phyloP scores from a whole-genome alignment of 2,329 filamentous ascomycete genomes.

The Dothiorella sarmentorum region DNA sequence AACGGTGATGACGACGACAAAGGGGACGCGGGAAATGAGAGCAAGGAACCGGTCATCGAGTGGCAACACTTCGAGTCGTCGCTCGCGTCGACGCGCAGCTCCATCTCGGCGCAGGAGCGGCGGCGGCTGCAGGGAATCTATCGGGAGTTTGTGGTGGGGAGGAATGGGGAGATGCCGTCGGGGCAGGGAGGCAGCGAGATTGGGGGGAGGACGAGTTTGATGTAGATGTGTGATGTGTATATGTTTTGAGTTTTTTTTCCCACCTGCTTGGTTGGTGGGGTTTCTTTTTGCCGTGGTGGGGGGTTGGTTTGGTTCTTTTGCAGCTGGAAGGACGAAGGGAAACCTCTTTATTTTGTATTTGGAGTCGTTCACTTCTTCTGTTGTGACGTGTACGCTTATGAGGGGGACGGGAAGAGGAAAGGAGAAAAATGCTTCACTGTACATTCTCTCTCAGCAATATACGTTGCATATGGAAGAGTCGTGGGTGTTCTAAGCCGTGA shows the following conservation, averaged over 20 bases:
- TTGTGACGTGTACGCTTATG: too few species aligned
- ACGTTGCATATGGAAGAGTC: too few species aligned
- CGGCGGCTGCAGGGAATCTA: constrained; percentile 77
- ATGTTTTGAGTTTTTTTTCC: background rate
- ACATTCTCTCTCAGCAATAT: too few species aligned
- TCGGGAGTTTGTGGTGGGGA: constrained; percentile 83
- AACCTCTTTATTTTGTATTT: too few species aligned
- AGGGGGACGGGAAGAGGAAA: too few species aligned
- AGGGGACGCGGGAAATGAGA: constrained; percentile 42
- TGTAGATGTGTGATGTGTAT: constrained; percentile 52
- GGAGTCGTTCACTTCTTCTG: too few species aligned
- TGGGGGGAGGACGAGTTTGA: constrained; percentile 87
- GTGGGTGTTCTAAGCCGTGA: too few species aligned
- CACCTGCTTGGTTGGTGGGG: background rate
- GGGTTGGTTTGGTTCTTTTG: background rate
- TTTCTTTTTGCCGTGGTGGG: background rate
- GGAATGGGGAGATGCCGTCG: constrained; percentile 92
- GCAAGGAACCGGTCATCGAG: constrained; percentile 71
- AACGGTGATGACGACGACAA: constrained; percentile 24
- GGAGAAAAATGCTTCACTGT: too few species aligned
- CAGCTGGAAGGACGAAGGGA: too few species aligned
- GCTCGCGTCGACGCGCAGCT: constrained; percentile 72
- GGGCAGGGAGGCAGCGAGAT: constrained; percentile 90
- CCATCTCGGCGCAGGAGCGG: constrained; percentile 77
- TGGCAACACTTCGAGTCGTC: constrained; percentile 82